Evolutionary conservation across 2,329 filamentous ascomycete genomes (phyloP), one percentile per base, ranked within the genome.

Genomic region (Daldinia sp.): DNA sequence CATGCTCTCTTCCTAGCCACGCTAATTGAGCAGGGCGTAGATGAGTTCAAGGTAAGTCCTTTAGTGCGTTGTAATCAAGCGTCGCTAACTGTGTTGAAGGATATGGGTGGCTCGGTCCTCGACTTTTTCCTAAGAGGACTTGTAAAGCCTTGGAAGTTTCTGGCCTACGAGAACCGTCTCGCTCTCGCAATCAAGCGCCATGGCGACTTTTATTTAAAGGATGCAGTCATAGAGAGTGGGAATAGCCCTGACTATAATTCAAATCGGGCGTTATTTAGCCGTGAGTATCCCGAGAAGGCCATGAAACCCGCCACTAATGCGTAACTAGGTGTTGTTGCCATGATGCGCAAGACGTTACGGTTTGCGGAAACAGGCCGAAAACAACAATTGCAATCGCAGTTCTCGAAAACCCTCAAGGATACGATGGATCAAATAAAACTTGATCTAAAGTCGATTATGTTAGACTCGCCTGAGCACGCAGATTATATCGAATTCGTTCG

Each of bases 341-440:
- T 77, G 66, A 86, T 87, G 84, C 81, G 85, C 13, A 79, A 72
- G 52, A 75, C 77, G 3, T 61, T 86, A 9, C 79, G 80, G 7
- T 75, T 77, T 56, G 77, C 78, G 13, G 77, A 75, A 11, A 68
- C 74, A 1, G 68, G 69, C 13, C 70, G 75, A 4, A 77, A 75
- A 55, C 79, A 74, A 48, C 70, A 74, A 4, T 71, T 82, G 9
- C 71, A 78, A 7, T 63, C 74, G 0, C 79, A 83, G 10, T 81
- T 80, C 67, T 75, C 78, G 1, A 79, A 77, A 53, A 76, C 77
- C 0, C 71, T 88, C 9, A 78, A 77, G 47, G 64, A 74, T 15
- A 79, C 78, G 9, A 87, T 87, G 85, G 78, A 82, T 17, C 82
- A 83, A 67, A 83, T 87, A 66, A 84, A 81, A 64, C 68, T 74